These are phyloP conservation scores for Acanthamoeba divionensis DNA, from an alignment of 208 protist genomes.

Conservation along the genomic window DNA sequence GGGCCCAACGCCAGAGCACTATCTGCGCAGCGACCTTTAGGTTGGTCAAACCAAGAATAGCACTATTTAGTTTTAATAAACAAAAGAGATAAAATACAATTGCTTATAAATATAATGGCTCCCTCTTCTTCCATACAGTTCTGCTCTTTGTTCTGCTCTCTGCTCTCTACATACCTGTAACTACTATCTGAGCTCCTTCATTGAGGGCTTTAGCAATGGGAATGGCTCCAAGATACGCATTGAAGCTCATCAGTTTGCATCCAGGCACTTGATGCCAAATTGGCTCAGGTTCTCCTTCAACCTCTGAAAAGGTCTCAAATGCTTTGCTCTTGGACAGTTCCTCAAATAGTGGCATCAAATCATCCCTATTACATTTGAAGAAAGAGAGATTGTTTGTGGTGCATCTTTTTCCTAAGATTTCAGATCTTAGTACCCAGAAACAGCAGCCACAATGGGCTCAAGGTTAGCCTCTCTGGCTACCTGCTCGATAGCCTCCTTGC, in stretches of 20 bases:
- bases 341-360: not conserved
- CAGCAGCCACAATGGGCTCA: not conserved
- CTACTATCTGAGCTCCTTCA: slow-evolving; percentile 53
- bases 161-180: slow-evolving; percentile 60
- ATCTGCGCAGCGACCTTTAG: slow-evolving; percentile 59
- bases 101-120: too few relatives aligned
- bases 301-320: not conserved
- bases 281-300: slow-evolving; percentile 29
- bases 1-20: slow-evolving; percentile 62
- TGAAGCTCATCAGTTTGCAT: slow-evolving; percentile 58
- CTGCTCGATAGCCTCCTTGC: slow-evolving; percentile 58
- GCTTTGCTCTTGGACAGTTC: not conserved
- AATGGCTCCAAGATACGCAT: slow-evolving; percentile 65
- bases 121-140: too few relatives aligned
- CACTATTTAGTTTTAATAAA: too few relatives aligned
- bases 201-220: slow-evolving; percentile 61
- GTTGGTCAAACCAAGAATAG: not conserved
- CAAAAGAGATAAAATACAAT: too few relatives aligned
- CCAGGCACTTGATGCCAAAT: not conserved
- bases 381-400: not conserved
- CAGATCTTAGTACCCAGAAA: too few relatives aligned
- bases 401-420: slow-evolving; percentile 31
- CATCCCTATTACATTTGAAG: not conserved
- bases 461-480: slow-evolving; percentile 33
- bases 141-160: too few relatives aligned